phyloP scores from a whole-genome alignment of 306 rosid species.

The Fragaria nilgerrensis region DNA sequence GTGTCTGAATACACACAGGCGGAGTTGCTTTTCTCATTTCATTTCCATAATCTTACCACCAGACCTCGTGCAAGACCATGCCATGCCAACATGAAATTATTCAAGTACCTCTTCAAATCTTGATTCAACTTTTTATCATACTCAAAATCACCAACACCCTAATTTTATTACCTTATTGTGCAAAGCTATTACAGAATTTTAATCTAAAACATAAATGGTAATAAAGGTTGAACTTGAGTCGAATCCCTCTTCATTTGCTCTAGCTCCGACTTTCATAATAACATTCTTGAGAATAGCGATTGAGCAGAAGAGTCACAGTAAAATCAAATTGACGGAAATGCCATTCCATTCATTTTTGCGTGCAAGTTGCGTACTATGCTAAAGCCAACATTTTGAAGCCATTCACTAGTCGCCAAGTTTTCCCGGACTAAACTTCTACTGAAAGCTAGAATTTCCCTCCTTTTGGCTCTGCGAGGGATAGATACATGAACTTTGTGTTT shows the following conservation, averaged over 20 bases:
- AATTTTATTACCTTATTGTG: background rate
- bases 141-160: background rate
- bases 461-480: background rate
- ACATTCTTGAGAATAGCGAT: background rate
- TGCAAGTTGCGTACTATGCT: background rate
- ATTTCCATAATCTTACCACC: background rate
- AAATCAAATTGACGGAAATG: background rate
- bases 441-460: background rate
- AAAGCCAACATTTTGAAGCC: background rate
- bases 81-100: background rate
- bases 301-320: background rate
- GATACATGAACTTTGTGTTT: background rate
- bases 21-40: conserved; percentile 35
- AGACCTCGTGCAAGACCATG: background rate
- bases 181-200: background rate
- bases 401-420: background rate
- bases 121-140: background rate
- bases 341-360: background rate
- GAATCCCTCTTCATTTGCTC: background rate
- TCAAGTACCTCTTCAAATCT: background rate
- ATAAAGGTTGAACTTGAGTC: background rate
- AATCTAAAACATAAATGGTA: background rate
- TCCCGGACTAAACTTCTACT: background rate
- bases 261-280: background rate
- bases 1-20: conserved; percentile 46